phyloP scores from a whole-genome alignment of 2,329 filamentous ascomycete genomes.

The Scedosporium apiospermum region DNA sequence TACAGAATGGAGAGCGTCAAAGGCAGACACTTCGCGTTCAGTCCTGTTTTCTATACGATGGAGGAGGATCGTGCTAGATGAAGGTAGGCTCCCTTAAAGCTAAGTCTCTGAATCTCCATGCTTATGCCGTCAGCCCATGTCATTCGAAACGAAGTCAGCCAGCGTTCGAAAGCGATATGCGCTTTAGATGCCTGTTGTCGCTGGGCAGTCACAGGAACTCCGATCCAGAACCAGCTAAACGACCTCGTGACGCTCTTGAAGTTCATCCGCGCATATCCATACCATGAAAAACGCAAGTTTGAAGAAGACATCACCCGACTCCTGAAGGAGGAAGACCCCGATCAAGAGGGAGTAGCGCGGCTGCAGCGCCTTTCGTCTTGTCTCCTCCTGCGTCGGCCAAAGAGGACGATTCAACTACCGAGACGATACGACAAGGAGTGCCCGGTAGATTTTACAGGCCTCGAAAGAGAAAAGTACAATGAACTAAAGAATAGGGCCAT shows the following conservation, averaged over 20 bases:
- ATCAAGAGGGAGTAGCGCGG: constrained; percentile 25
- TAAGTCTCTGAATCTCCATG: background rate
- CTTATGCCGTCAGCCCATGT: constrained; percentile 23
- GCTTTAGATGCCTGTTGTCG: constrained; percentile 25
- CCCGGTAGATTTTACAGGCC: background rate
- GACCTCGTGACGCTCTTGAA: constrained; percentile 32
- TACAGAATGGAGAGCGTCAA: constrained; percentile 20
- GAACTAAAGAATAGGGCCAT: background rate
- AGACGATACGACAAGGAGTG: constrained; percentile 20
- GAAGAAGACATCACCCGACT: constrained; percentile 25
- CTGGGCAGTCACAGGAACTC: constrained; percentile 40
- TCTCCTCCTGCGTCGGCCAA: constrained; percentile 29
- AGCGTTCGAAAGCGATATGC: constrained; percentile 25
- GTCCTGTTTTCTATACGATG: constrained; percentile 24
- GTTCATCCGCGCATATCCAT: constrained; percentile 33
- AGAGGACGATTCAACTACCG: constrained; percentile 28
- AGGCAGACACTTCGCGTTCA: background rate
- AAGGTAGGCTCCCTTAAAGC: constrained; percentile 17
- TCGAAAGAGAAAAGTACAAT: background rate
- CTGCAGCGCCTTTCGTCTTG: constrained; percentile 27
- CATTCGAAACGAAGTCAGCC: constrained; percentile 23
- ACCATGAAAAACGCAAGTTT: constrained; percentile 25
- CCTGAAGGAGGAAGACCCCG: constrained; percentile 26
- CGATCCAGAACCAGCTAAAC: constrained; percentile 34
- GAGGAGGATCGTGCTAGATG: constrained; percentile 29